A percentile compares a stretch with the other conserved stretches of the same genome.
Evolutionary conservation across 2,329 filamentous ascomycete genomes (phyloP).

Genomic region (Tolypocladium pustulatum): DNA sequence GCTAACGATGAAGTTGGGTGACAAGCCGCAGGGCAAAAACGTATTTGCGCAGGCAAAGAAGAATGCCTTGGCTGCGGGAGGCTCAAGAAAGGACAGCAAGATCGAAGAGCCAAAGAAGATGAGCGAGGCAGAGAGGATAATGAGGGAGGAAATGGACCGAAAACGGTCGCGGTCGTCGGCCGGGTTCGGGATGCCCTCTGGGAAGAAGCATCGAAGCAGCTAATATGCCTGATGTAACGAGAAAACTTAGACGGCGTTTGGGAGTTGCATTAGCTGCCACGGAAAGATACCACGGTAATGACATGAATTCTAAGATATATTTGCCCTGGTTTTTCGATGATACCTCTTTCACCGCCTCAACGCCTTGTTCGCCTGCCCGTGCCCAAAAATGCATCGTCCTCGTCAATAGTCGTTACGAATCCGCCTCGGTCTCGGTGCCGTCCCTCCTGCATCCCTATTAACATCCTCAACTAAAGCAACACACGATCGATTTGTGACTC

Average conservation of each 20-base stretch:
- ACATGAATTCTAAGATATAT: neutral
- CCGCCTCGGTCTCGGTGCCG: conserved; percentile 43
- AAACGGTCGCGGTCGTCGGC: conserved; percentile 46
- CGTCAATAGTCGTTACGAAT: conserved; percentile 18
- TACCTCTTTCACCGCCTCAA: conserved; percentile 10
- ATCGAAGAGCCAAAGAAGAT: conserved; percentile 66
- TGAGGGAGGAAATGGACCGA: conserved; percentile 72
- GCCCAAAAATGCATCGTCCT: conserved; percentile 6
- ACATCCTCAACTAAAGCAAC: conserved; percentile 10
- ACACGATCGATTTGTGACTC: conserved; percentile 34
- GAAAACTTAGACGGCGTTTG: conserved; percentile 5
- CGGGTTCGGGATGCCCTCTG: conserved; percentile 33
- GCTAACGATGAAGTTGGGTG: conserved; percentile 54
- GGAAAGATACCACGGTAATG: conserved; percentile 6
- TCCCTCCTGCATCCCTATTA: conserved; percentile 33
- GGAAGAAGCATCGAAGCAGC: conserved; percentile 40
- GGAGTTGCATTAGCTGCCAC: neutral
- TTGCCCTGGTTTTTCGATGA: neutral
- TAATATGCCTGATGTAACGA: conserved; percentile 1
- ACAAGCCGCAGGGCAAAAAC: conserved; percentile 62
- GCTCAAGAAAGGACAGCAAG: conserved; percentile 49
- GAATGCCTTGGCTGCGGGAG: conserved; percentile 48
- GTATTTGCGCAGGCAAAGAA: conserved; percentile 61
- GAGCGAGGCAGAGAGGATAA: conserved; percentile 79
- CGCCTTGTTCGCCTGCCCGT: conserved; percentile 20